Conservation (phyloP, 2,329 filamentous ascomycete species). For the Pleochaeta shiraiana region DNA sequence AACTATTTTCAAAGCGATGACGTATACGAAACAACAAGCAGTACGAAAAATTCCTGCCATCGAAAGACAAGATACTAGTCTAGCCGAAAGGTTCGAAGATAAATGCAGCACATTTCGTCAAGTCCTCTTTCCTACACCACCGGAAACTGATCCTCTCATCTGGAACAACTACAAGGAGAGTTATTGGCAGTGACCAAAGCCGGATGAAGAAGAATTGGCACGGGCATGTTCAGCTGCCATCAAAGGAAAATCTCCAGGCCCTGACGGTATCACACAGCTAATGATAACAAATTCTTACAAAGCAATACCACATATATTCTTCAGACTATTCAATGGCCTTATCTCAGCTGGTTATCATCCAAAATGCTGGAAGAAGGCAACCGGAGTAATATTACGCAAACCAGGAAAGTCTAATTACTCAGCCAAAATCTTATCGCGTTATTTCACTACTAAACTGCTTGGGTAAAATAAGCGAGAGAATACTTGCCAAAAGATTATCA, state of each 20-base stretch:
- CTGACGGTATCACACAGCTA: background rate
- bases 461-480: background rate
- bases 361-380: background rate
- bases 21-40: background rate
- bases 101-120: background rate
- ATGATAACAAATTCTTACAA: background rate
- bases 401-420: background rate
- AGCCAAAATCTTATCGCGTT: background rate
- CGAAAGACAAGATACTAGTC: background rate
- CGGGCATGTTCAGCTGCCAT: background rate
- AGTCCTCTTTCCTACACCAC: background rate
- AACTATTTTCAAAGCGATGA: background rate
- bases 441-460: conserved; percentile 4
- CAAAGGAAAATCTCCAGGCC: no score
- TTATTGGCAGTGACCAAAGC: background rate
- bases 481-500: background rate
- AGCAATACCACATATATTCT: background rate
- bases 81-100: background rate
- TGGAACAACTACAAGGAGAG: background rate
- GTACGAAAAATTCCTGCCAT: background rate
- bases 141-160: background rate
- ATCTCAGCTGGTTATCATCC: background rate
- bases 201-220: background rate
- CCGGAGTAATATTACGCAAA: background rate
- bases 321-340: background rate